Conservation (phyloP, 192 early-diverging fungal genomes). For the Chytriomyces sp. region DNA sequence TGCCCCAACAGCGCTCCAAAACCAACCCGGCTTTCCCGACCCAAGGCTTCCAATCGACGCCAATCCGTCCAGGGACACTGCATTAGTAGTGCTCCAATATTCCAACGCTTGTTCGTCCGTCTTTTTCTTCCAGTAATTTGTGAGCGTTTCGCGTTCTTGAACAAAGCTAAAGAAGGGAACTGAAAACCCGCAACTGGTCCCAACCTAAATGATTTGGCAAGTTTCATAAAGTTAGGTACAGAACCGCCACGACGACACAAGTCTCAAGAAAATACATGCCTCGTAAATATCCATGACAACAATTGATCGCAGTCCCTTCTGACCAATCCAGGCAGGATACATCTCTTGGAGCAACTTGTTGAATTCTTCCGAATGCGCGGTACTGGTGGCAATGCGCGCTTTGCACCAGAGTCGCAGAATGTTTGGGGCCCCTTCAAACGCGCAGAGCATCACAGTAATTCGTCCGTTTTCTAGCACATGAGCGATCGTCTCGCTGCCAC, state of each 20-base stretch:
- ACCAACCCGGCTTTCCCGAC: background rate
- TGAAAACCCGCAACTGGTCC: slow-evolving; percentile 64
- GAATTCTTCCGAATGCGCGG: slow-evolving; percentile 42
- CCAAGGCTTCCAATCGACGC: slow-evolving; percentile 33
- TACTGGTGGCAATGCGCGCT: slow-evolving; percentile 47
- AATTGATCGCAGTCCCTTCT: slow-evolving; percentile 59
- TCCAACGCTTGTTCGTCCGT: slow-evolving; percentile 33
- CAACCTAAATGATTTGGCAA: slow-evolving; percentile 43
- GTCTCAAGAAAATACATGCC: background rate
- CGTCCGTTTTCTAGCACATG: slow-evolving; percentile 69
- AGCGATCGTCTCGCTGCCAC: slow-evolving; percentile 64
- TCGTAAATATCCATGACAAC: slow-evolving; percentile 56
- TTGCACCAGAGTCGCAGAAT: slow-evolving; percentile 68
- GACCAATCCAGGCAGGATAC: slow-evolving; percentile 47
- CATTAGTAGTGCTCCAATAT: slow-evolving; percentile 53
- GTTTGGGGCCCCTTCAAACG: slow-evolving; percentile 67
- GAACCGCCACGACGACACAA: background rate
- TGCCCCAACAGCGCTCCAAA: background rate
- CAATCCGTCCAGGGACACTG: slow-evolving; percentile 63
- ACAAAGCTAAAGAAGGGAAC: slow-evolving; percentile 67
- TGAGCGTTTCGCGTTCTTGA: slow-evolving; percentile 53
- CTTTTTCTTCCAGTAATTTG: slow-evolving; percentile 47
- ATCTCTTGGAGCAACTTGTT: slow-evolving; percentile 49
- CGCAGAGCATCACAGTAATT: slow-evolving; percentile 69
- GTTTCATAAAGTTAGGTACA: too few relatives aligned